Evolutionary conservation across 768 basidiomycete genomes (phyloP).

Genomic region (Trametes cingulata): DNA sequence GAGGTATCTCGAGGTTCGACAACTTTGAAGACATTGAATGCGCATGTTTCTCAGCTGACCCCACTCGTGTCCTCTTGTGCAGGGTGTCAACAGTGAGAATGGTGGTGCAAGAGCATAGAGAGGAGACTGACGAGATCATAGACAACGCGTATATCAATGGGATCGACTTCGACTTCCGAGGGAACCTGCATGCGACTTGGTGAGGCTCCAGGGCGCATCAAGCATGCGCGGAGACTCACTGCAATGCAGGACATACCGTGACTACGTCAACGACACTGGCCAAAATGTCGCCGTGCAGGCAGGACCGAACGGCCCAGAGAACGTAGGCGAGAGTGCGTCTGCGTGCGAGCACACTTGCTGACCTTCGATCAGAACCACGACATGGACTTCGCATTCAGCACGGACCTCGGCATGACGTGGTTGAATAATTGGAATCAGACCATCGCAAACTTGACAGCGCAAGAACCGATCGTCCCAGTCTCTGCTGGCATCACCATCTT

Average conservation of each 20-base stretch:
- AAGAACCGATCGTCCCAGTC: conserved; percentile 34
- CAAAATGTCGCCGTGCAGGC: conserved; percentile 41
- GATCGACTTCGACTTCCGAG: conserved; percentile 35
- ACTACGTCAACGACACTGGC: conserved; percentile 41
- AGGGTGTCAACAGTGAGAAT: conserved; percentile 39
- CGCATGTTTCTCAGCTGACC: neutral
- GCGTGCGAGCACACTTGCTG: neutral
- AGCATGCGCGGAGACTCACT: neutral
- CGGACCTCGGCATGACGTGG: conserved; percentile 36
- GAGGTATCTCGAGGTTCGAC: conserved; percentile 36
- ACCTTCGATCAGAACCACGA: conserved; percentile 36
- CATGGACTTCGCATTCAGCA: conserved; percentile 35
- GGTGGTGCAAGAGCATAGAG: neutral
- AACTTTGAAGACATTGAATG: neutral
- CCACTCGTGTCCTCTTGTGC: neutral
- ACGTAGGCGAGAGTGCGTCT: conserved; percentile 26
- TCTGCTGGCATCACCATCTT: conserved; percentile 39
- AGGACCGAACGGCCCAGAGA: conserved; percentile 42
- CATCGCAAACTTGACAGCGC: conserved; percentile 29
- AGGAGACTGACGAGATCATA: neutral
- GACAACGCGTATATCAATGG: conserved; percentile 44
- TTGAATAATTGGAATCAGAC: conserved; percentile 39
- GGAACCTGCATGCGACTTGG: conserved; percentile 36
- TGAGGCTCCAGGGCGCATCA: neutral
- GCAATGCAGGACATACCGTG: conserved; percentile 37